phyloP scores from a whole-genome alignment of 768 basidiomycete genomes.

The Agaricus subrufescens region DNA sequence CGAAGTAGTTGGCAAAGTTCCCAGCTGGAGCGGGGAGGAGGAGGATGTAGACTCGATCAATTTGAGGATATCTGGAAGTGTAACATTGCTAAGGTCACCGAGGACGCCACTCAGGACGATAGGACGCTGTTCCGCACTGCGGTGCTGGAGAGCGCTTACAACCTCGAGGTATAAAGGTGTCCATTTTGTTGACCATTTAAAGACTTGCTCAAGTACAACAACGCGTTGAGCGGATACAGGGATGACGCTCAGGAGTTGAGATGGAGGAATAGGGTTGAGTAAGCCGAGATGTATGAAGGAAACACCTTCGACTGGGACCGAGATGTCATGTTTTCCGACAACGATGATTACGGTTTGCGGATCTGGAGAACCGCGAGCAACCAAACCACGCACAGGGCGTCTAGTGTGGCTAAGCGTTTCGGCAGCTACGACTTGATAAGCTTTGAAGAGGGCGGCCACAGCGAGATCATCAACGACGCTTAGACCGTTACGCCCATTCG shows the following conservation, averaged over 20 bases:
- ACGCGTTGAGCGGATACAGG: constrained; percentile 62
- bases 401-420: constrained; percentile 60
- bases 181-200: constrained; percentile 78
- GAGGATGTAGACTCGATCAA: constrained; percentile 39
- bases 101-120: constrained; percentile 60
- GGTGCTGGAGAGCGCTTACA: constrained; percentile 64
- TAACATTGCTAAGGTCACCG: constrained; percentile 39
- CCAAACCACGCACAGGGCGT: constrained; percentile 55
- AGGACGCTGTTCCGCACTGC: constrained; percentile 42
- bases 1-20: constrained; percentile 26
- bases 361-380: constrained; percentile 43
- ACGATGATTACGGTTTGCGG: constrained; percentile 68
- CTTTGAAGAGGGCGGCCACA: constrained; percentile 35
- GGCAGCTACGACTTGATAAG: constrained; percentile 66
- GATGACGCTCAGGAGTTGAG: constrained; percentile 52
- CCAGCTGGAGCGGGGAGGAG: constrained; percentile 46
- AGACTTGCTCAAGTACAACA: constrained; percentile 79
- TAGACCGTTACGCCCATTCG: constrained; percentile 5
- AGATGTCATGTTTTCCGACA: constrained; percentile 49
- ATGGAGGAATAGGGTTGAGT: constrained; percentile 64
- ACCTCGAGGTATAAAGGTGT: constrained; percentile 84
- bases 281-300: constrained; percentile 63
- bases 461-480: constrained; percentile 19
- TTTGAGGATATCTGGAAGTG: constrained; percentile 40
- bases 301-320: constrained; percentile 47